A percentile compares a stretch with the other conserved stretches of the same genome.
These are phyloP conservation scores for Spizellomyces punctatus DNA, from an alignment of 192 early-diverging fungal species.

Conservation along the genomic window DNA sequence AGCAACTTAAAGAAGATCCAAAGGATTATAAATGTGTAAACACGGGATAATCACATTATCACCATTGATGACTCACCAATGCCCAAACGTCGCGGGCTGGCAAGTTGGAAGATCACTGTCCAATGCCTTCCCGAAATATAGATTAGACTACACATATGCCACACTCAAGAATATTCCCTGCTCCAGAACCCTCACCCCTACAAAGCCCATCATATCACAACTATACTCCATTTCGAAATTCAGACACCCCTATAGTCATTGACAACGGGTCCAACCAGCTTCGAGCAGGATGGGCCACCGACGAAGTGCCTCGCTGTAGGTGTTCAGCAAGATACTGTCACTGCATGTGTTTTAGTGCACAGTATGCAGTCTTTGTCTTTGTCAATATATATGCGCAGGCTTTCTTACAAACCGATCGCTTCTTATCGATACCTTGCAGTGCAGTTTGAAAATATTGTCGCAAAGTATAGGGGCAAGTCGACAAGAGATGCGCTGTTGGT, in stretches of 20 bases:
- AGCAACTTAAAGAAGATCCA: no score
- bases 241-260: slow-evolving; percentile 60
- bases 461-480: slow-evolving; percentile 67
- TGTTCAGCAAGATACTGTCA: slow-evolving; percentile 7
- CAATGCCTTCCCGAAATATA: no score
- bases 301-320: slow-evolving; percentile 56
- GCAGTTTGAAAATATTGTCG: slow-evolving; percentile 70
- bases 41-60: no score
- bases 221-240: slow-evolving; percentile 14
- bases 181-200: not conserved
- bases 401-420: not conserved
- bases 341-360: not conserved
- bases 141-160: no score
- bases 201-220: slow-evolving; percentile 6
- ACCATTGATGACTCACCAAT: no score
- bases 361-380: not conserved
- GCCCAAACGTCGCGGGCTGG: no score
- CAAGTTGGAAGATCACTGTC: no score
- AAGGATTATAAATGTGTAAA: no score
- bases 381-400: not conserved
- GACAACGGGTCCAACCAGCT: slow-evolving; percentile 79
- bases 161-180: no score
- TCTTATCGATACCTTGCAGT: slow-evolving; percentile 42
- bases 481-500: slow-evolving; percentile 53
- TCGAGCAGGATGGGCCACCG: slow-evolving; percentile 81